These are phyloP conservation scores for Diplocarpon mali DNA, from an alignment of 2,329 filamentous ascomycete species.

Conservation along the genomic window DNA sequence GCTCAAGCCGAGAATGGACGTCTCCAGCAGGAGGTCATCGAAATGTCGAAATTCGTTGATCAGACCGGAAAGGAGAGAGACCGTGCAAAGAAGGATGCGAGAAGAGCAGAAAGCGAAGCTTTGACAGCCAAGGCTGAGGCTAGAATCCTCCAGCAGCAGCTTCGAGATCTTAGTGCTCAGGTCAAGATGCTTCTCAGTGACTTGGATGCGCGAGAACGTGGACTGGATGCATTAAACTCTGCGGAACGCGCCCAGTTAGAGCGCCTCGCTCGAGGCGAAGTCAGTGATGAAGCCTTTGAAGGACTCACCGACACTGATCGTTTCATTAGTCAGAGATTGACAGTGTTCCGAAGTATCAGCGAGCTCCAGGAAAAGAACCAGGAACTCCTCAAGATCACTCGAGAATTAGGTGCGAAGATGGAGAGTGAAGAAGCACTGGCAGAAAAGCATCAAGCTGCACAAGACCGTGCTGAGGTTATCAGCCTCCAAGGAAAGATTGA, in stretches of 20 bases:
- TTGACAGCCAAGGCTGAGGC: slow-evolving; percentile 54
- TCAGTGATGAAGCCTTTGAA: slow-evolving; percentile 57
- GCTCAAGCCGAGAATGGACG: slow-evolving; percentile 70
- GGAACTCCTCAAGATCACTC: slow-evolving; percentile 70
- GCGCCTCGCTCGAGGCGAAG: slow-evolving; percentile 64
- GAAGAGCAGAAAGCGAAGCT: slow-evolving; percentile 68
- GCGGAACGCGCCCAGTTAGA: slow-evolving; percentile 68
- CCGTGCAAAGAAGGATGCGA: slow-evolving; percentile 61
- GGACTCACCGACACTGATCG: slow-evolving; percentile 76
- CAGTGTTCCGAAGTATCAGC: slow-evolving; percentile 74
- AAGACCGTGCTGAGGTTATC: slow-evolving; percentile 62
- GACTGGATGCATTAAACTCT: slow-evolving; percentile 56
- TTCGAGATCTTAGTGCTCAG: slow-evolving; percentile 82
- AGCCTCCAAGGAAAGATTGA: slow-evolving; percentile 61
- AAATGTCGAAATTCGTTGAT: slow-evolving; percentile 78
- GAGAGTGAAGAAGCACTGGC: slow-evolving; percentile 78
- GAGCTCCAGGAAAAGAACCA: slow-evolving; percentile 84
- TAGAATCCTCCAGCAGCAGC: slow-evolving; percentile 71
- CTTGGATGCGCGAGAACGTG: slow-evolving; percentile 70
- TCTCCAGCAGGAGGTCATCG: slow-evolving; percentile 67
- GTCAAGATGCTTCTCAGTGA: slow-evolving; percentile 86
- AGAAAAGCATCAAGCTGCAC: slow-evolving; percentile 49
- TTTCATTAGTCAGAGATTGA: slow-evolving; percentile 82
- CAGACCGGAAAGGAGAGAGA: slow-evolving; percentile 74
- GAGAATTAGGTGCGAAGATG: slow-evolving; percentile 77